Evolutionary conservation across 768 basidiomycete genomes (phyloP), one percentile per base, ranked within the genome.

Genomic region (Mycena galericulata): DNA sequence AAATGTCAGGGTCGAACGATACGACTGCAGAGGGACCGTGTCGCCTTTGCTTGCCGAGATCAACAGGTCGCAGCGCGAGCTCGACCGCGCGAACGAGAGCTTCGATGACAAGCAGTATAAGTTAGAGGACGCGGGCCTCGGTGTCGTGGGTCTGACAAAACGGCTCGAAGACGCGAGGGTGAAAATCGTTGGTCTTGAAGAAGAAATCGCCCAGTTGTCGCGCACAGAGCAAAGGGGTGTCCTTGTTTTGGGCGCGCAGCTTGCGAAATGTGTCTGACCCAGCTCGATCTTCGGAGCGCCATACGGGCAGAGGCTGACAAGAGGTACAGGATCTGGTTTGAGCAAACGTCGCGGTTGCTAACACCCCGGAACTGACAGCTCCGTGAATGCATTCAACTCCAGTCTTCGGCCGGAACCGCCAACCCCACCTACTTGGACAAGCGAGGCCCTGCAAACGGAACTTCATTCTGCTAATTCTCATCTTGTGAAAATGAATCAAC

Each of bases 101-200:
- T 93, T 97, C 60, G 96, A 97, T 72, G 91, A 95, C 74, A 96
- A 96, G 77, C 84, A 96, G 18, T 93, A 95, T 75, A 89, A 91
- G 57, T 89, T 97, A 3, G 92, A 94, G 74, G 90, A 95, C 63
- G 90, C 91, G 0, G 94, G 94, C 6, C 77, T 91, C 17, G 93
- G 89, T 32, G 90, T 90, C 45, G 88, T 95, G 49, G 88, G 87
- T 8, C 81, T 94, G 40, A 90, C 91, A 0, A 85, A 84, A 79
- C 89, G 88, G 60, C 86, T 95, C 4, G 91, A 90, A 65, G 92
- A 94, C 70, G 91, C 92, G 11, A 86, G 91, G 10, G 76, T 83
- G 17, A 85, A 81, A 69, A 89, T 92, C 18, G 77, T 78, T 8
- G 66, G 75, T 0, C 79, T 95, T 30, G 91, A 94, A 76, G 90